A percentile compares a stretch with the other conserved stretches of the same genome.
phyloP scores from a whole-genome alignment of 2,329 filamentous ascomycete species.

The Pseudogymnoascus pannorum region DNA sequence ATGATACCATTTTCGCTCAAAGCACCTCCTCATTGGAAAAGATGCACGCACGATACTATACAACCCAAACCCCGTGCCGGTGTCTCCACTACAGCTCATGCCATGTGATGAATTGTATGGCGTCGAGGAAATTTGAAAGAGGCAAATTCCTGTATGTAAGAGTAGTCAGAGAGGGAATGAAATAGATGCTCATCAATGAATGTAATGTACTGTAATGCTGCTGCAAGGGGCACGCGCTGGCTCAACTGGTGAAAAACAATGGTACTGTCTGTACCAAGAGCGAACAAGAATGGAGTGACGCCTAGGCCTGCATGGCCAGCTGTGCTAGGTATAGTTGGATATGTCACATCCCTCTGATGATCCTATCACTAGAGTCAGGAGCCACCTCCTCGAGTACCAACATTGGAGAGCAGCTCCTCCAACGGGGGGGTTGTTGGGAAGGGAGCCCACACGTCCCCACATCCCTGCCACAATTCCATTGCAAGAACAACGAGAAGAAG shows the following conservation, averaged over 20 bases:
- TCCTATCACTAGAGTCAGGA: not conserved
- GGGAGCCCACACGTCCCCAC: not conserved
- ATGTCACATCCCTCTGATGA: not conserved
- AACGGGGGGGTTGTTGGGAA: not conserved
- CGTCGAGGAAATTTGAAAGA: not conserved
- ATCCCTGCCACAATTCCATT: not conserved
- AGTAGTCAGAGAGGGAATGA: not conserved
- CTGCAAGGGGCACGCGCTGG: not conserved
- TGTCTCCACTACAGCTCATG: not conserved
- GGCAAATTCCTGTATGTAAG: not conserved
- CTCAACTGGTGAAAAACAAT: not conserved
- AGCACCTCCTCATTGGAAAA: conserved; percentile 6
- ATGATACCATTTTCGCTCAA: not conserved
- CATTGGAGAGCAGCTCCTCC: not conserved
- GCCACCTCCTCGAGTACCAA: not conserved
- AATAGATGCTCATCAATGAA: conserved; percentile 6
- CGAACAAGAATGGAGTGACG: not conserved
- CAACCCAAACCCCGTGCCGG: not conserved
- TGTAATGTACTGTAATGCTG: not conserved
- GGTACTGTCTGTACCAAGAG: not conserved
- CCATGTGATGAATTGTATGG: not conserved
- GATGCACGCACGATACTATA: not conserved
- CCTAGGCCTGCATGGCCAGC: conserved; percentile 5
- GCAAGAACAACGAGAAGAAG: not conserved
- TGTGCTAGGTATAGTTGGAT: conserved; percentile 6